These are phyloP conservation scores for Martiniozyma asiatica DNA, from an alignment of 1,139 yeast genomes.

Conservation along the genomic window DNA sequence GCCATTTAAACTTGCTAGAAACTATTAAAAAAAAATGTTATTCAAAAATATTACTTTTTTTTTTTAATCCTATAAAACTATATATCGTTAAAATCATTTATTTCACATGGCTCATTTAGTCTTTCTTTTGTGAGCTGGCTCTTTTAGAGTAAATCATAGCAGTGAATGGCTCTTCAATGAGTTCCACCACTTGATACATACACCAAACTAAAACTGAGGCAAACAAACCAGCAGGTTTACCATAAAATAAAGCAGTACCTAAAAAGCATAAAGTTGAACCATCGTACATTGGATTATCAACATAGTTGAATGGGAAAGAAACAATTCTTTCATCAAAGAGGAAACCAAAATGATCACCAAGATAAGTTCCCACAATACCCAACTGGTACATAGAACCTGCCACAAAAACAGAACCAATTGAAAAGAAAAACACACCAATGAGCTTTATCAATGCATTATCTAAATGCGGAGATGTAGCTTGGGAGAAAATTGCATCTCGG, in stretches of 20 bases:
- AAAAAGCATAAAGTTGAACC: constrained; percentile 84
- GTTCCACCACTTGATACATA: constrained; percentile 75
- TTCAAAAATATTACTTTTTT: too few relatives aligned
- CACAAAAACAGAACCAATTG: constrained; percentile 68
- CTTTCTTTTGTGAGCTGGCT: constrained; percentile 22
- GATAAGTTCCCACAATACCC: constrained; percentile 91
- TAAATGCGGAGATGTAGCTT: constrained; percentile 34
- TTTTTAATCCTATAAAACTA: too few relatives aligned
- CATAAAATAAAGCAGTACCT: constrained; percentile 83
- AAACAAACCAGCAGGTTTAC: constrained; percentile 77
- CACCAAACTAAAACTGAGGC: constrained; percentile 61
- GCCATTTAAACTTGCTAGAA: constrained; percentile 2
- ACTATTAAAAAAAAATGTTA: too few relatives aligned
- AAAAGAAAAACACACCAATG: constrained; percentile 38
- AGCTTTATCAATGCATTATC: constrained; percentile 28
- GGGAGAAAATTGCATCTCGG: constrained; percentile 52
- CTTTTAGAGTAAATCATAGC: constrained; percentile 71
- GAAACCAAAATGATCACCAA: constrained; percentile 96
- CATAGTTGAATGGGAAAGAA: constrained; percentile 86
- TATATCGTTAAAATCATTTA: too few relatives aligned
- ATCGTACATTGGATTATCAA: constrained; percentile 92
- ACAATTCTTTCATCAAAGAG: constrained; percentile 84
- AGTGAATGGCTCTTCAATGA: constrained; percentile 94
- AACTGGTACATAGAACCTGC: constrained; percentile 81
- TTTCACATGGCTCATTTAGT: too few relatives aligned